Percentiles rank a stretch among this genome's conserved stretches.
phyloP scores from a whole-genome alignment of 1,284 basidiomycete species.

The Melampsora americana region DNA sequence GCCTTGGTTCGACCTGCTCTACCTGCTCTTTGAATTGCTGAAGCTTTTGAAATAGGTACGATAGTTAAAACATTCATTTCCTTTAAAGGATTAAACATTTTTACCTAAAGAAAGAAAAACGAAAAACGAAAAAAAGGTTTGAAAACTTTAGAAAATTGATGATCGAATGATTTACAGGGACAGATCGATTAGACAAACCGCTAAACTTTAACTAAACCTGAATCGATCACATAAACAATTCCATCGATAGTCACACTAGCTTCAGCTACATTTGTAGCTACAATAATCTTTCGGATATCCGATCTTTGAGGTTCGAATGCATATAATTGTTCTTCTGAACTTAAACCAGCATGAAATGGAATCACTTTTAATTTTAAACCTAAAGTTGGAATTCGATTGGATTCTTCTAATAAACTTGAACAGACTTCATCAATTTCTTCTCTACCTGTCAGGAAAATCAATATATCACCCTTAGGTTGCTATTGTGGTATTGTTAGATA shows the following conservation, averaged over 20 bases:
- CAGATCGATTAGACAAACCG: not conserved
- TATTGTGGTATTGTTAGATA: slow-evolving; percentile 36
- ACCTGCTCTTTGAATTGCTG: slow-evolving; percentile 55
- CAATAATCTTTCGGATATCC: slow-evolving; percentile 80
- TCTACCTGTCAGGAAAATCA: slow-evolving; percentile 56
- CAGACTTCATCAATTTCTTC: slow-evolving; percentile 67
- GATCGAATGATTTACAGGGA: no score
- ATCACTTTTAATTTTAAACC: slow-evolving; percentile 59
- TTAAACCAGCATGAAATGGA: slow-evolving; percentile 82
- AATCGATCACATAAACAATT: slow-evolving; percentile 90
- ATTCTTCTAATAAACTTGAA: slow-evolving; percentile 64
- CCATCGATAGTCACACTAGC: slow-evolving; percentile 95
- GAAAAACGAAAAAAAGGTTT: slow-evolving; percentile 54
- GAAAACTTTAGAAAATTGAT: slow-evolving; percentile 51
- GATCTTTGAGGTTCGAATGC: slow-evolving; percentile 74
- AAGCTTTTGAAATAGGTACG: slow-evolving; percentile 54
- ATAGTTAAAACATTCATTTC: slow-evolving; percentile 54
- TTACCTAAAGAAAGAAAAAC: slow-evolving; percentile 47
- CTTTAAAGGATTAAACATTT: slow-evolving; percentile 52
- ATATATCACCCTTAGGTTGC: slow-evolving; percentile 57
- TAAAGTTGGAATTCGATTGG: slow-evolving; percentile 64
- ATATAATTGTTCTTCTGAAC: slow-evolving; percentile 75
- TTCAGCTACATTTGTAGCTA: slow-evolving; percentile 95
- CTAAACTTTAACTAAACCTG: slow-evolving; percentile 84
- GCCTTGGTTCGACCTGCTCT: slow-evolving; percentile 60